phyloP scores from a whole-genome alignment of 129 eudicot genomes.

The Sambucus nigra region DNA sequence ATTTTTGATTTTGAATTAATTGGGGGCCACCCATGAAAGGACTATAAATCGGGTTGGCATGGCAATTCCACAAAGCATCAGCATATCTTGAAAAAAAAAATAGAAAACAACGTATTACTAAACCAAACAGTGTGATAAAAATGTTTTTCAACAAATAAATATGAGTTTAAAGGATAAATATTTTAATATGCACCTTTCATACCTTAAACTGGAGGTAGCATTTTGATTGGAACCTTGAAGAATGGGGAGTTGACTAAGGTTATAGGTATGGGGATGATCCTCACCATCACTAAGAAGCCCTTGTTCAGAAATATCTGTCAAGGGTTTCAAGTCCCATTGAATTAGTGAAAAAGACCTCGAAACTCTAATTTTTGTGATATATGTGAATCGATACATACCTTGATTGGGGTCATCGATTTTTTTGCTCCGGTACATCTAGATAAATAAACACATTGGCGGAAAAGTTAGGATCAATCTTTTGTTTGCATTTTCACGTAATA shows the following conservation, averaged over 20 bases:
- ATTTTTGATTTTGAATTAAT: conserved; percentile 21
- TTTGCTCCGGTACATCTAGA: conserved; percentile 87
- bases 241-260: conserved; percentile 78
- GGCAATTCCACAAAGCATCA: conserved; percentile 46
- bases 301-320: conserved; percentile 29
- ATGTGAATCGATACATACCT: conserved; percentile 30
- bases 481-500: too few relatives aligned
- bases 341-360: not conserved
- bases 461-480: too few relatives aligned
- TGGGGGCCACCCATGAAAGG: conserved; percentile 21
- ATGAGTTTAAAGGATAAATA: not conserved
- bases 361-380: conserved; percentile 12
- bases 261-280: conserved; percentile 58
- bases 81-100: conserved; percentile 27
- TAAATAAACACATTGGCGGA: conserved; percentile 5
- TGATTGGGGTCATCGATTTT: conserved; percentile 70
- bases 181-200: conserved; percentile 5
- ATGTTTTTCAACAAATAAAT: not conserved
- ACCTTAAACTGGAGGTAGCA: conserved; percentile 54
- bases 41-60: conserved; percentile 25
- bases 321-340: not conserved
- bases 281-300: conserved; percentile 53
- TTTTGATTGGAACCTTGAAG: conserved; percentile 56
- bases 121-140: not conserved
- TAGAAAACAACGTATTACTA: not conserved